A percentile compares a stretch with the other conserved stretches of the same genome.
These are phyloP conservation scores for Amanita brunnescens DNA, from an alignment of 768 basidiomycete species.

Conservation along the genomic window DNA sequence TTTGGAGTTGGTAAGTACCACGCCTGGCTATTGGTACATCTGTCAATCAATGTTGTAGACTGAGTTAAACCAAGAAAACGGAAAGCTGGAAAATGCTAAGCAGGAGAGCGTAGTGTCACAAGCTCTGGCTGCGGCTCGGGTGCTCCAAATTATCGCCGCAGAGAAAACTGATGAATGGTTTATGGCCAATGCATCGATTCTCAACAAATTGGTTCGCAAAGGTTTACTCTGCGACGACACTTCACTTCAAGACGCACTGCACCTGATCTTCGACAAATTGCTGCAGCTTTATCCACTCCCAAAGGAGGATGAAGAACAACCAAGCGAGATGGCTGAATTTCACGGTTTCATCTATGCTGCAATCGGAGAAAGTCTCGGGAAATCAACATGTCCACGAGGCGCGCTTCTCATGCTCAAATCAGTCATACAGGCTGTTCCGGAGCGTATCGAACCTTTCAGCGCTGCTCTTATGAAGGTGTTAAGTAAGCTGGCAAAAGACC, in stretches of 20 bases:
- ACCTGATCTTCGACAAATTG: conserved; percentile 77
- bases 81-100: conserved; percentile 58
- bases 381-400: conserved; percentile 63
- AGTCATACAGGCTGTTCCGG: conserved; percentile 70
- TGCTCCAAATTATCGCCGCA: conserved; percentile 76
- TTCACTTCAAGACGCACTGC: conserved; percentile 69
- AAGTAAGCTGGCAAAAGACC: conserved; percentile 81
- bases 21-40: neutral
- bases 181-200: conserved; percentile 51
- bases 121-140: conserved; percentile 78
- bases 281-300: conserved; percentile 70
- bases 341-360: conserved; percentile 67
- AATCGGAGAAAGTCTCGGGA: conserved; percentile 73
- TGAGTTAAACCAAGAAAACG: conserved; percentile 6
- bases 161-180: conserved; percentile 86
- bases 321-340: conserved; percentile 65
- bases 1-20: conserved; percentile 60
- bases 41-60: neutral
- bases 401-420: conserved; percentile 83
- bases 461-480: conserved; percentile 73
- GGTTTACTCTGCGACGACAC: conserved; percentile 77
- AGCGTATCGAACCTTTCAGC: conserved; percentile 77
- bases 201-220: conserved; percentile 83
- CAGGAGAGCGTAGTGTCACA: conserved; percentile 54
- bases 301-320: conserved; percentile 70